A percentile compares a stretch with the other conserved stretches of the same genome.
Conservation (phyloP, 176 grass and related monocot genomes). For the Puya raimondii region DNA sequence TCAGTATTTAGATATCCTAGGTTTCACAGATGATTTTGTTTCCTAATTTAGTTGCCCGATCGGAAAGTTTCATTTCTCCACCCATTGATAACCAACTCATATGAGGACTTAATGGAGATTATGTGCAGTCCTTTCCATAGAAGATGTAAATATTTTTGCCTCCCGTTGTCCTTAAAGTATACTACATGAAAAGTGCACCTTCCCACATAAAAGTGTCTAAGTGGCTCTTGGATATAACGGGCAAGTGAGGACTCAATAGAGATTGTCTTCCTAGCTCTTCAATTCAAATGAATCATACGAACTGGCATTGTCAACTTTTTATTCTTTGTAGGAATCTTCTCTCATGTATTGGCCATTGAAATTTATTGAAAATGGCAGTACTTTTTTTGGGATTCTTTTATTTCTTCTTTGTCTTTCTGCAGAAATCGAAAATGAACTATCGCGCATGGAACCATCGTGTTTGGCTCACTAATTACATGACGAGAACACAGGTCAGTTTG, state of each 20-base stretch:
- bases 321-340: neutral
- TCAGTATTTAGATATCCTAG: neutral
- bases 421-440: conserved; percentile 99
- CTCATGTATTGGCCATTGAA: neutral
- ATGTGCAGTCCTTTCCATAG: no score
- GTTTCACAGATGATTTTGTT: conserved; percentile 19
- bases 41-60: neutral
- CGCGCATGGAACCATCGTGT: conserved; percentile 79
- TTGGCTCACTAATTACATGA: conserved; percentile 88
- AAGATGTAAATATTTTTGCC: no score
- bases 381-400: conserved; percentile 1
- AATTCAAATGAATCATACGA: no score
- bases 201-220: no score
- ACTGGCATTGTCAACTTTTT: neutral
- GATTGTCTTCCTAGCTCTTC: no score
- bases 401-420: conserved; percentile 15
- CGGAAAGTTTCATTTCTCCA: neutral
- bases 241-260: no score
- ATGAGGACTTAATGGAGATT: no score
- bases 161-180: no score
- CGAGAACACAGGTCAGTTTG: conserved; percentile 40
- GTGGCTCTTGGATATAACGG: no score
- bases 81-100: neutral
- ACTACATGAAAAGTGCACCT: no score
- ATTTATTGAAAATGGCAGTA: neutral